Percentiles rank a stretch among this genome's conserved stretches.
phyloP scores from a whole-genome alignment of 2,329 filamentous ascomycete genomes.

The Beauveria scarabaeidicola region DNA sequence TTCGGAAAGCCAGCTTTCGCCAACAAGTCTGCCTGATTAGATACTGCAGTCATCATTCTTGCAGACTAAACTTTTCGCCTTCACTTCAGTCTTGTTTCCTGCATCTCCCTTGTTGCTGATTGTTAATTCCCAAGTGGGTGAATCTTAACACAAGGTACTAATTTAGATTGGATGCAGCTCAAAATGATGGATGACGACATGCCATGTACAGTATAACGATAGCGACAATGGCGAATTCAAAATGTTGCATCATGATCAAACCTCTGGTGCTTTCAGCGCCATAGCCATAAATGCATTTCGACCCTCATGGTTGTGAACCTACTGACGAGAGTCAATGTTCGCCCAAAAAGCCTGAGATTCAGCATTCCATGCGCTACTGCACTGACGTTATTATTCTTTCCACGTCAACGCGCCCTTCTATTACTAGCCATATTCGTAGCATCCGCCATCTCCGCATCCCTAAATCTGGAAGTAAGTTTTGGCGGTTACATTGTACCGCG shows the following conservation, averaged over 20 bases:
- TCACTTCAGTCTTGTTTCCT: too few species aligned
- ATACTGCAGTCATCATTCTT: neutral
- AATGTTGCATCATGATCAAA: neutral
- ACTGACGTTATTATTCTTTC: neutral
- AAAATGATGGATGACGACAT: neutral
- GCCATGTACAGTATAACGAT: neutral
- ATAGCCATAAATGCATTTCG: neutral
- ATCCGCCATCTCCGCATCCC: neutral
- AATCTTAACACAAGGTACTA: too few species aligned
- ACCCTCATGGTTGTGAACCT: too few species aligned
- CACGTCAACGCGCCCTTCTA: neutral
- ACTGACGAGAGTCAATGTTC: neutral
- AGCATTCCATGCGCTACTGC: neutral
- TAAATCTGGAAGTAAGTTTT: neutral
- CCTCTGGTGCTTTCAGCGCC: neutral
- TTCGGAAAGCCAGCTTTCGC: neutral
- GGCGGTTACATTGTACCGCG: neutral
- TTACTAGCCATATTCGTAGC: neutral
- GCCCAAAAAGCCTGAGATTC: neutral
- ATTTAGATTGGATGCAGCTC: too few species aligned
- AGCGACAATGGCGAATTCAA: neutral
- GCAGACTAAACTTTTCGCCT: too few species aligned
- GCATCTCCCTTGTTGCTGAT: neutral
- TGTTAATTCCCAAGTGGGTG: neutral
- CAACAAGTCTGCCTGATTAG: conserved; percentile 5